A percentile compares a stretch with the other conserved stretches of the same genome.
Evolutionary conservation across 371 early-diverging fungal species (phyloP).

Genomic region (Dichotomocladium elegans): DNA sequence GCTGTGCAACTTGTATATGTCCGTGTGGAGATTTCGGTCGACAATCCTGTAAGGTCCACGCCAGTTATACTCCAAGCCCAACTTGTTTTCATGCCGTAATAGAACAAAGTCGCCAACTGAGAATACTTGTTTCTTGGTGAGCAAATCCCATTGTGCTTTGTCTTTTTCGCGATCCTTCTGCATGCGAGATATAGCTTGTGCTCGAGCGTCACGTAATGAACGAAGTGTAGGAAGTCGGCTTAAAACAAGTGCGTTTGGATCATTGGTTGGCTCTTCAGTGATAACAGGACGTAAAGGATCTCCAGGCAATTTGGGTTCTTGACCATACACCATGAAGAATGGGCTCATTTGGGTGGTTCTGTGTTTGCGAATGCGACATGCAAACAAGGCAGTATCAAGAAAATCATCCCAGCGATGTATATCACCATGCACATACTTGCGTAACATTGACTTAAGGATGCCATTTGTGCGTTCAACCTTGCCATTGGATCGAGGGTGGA

Average conservation of each 20-base stretch:
- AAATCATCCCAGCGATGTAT: constrained; percentile 16
- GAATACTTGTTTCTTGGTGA: neutral
- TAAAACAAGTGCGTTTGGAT: neutral
- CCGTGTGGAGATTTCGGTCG: neutral
- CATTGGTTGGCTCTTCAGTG: neutral
- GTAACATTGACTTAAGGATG: too few relatives aligned
- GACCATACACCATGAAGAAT: constrained; percentile 12
- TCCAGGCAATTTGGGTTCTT: constrained; percentile 10
- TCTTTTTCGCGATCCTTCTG: constrained; percentile 7
- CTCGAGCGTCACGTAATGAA: neutral
- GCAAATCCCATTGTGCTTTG: constrained; percentile 17
- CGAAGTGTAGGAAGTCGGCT: neutral
- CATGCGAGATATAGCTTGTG: neutral
- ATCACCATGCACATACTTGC: too few relatives aligned
- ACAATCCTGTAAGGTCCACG: constrained; percentile 5
- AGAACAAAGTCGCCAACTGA: constrained; percentile 10
- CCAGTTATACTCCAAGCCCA: constrained; percentile 7
- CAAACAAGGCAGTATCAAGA: too few relatives aligned
- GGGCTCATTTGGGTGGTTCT: constrained; percentile 6
- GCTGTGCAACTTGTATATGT: constrained; percentile 1
- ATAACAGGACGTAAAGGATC: constrained; percentile 5
- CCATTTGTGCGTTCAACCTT: too few relatives aligned
- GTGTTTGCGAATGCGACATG: too few relatives aligned
- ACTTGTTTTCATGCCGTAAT: neutral
- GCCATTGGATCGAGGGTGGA: constrained; percentile 20